phyloP scores from a whole-genome alignment of 441 rosid genomes.

The Populus tomentosa region DNA sequence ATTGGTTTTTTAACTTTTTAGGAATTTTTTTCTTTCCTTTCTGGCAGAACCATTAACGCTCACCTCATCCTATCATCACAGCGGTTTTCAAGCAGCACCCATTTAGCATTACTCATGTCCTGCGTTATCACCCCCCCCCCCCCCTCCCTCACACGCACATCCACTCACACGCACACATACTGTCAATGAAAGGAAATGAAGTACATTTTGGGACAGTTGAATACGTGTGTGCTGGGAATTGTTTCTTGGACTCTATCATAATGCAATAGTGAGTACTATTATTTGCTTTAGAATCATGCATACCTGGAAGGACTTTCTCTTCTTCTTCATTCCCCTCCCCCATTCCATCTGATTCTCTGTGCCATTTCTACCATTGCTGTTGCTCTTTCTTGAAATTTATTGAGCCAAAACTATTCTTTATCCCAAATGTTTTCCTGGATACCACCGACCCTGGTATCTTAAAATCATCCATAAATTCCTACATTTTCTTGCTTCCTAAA shows the following conservation, averaged over 20 bases:
- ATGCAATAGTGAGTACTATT: background rate
- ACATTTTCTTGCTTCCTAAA: background rate
- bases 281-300: background rate
- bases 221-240: background rate
- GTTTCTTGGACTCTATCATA: background rate
- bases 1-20: background rate
- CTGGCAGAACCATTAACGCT: background rate
- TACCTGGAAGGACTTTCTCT: background rate
- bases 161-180: background rate
- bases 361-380: background rate
- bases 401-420: background rate
- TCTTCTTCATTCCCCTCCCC: background rate
- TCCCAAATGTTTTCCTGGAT: background rate
- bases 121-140: background rate
- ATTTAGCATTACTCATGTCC: background rate
- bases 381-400: background rate
- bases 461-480: background rate
- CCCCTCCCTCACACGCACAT: too few species aligned
- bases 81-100: background rate
- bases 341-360: background rate
- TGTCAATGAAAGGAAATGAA: background rate
- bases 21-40: background rate
- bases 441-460: background rate
- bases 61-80: background rate
- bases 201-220: background rate